Evolutionary conservation across 441 rosid species (phyloP), one percentile per base, ranked within the genome.

Genomic region (Pelargonium fulgidum): DNA sequence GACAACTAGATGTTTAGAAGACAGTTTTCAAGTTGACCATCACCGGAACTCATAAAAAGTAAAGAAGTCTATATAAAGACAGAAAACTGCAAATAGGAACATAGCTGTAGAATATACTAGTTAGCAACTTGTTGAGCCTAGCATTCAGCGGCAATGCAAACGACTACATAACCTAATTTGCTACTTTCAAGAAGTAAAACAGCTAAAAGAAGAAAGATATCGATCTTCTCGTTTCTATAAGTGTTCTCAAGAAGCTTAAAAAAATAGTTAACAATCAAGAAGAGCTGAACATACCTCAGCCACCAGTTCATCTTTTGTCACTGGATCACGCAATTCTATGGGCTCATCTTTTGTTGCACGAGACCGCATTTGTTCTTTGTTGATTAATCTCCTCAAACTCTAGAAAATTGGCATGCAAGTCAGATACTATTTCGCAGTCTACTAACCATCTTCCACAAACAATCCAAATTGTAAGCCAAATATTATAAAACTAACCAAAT

Each of bases 281-380:
- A 54, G 13, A 67, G 36, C 36, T 7, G 44, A 39, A 4, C 58
- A 67, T 84, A 91, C 99, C 96, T 89, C 96, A 50, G 87, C 77
- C 52, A 86, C 79, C 65, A 93, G 77, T 74, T 81, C 87, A 41
- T 93, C 99, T 63, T 81, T 84, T 19, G 93, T 81, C 68, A 93
- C 86, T 47, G 96, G 89, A n/a, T 82, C 61, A 67, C 69, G 85
- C 69, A 89, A 79, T 80, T 84, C 95, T 8, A 87, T 81, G 19
- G 92, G 89, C n/a, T 86, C 96, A 11, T 87, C 96, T 76, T 91
- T 89, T 7, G 92, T 77, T n/a, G 82, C 85, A 62, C 89, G 93
- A 12, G 84, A 76, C 22, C 82, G 82, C 69, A 91, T 83, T 80
- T 91, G 88, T 44, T 83, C 82, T 22, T 82, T 72, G 73, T 91